A percentile compares a stretch with the other conserved stretches of the same genome.
These are phyloP conservation scores for Nidula microcarpa DNA, from an alignment of 768 basidiomycete species.

Conservation along the genomic window DNA sequence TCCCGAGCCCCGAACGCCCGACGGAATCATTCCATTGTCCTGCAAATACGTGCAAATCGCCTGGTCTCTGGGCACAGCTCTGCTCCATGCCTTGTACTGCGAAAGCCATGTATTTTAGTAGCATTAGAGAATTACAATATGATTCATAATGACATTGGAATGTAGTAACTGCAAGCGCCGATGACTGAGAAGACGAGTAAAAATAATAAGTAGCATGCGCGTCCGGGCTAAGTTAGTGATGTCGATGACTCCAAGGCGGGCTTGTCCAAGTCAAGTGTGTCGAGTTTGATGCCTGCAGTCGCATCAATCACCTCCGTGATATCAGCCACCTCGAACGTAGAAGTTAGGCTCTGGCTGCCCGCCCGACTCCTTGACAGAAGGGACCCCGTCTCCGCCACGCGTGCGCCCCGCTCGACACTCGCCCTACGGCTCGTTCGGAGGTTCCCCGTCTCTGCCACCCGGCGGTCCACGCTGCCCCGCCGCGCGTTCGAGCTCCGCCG, in stretches of 20 bases:
- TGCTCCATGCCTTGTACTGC: no score
- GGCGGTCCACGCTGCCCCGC: conserved; percentile 28
- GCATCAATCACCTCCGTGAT: conserved; percentile 2
- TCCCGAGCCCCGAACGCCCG: background rate
- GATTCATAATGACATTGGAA: no score
- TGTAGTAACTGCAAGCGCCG: no score
- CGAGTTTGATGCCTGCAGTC: background rate
- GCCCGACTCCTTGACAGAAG: conserved; percentile 46
- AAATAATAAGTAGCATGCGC: background rate
- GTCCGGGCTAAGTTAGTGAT: background rate
- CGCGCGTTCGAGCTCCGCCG: conserved; percentile 46
- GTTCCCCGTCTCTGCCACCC: conserved; percentile 28
- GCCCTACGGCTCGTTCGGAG: conserved; percentile 38
- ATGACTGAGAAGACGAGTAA: background rate
- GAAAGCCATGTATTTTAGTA: no score
- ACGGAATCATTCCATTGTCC: background rate
- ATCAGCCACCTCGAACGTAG: conserved; percentile 3
- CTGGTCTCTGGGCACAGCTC: no score
- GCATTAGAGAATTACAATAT: no score
- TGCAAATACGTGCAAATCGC: background rate
- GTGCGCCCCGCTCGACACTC: conserved; percentile 60
- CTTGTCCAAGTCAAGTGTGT: background rate
- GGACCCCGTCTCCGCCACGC: conserved; percentile 58
- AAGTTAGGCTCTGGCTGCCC: conserved; percentile 37
- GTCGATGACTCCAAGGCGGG: background rate